Evolutionary conservation across 2,329 filamentous ascomycete species (phyloP).

Genomic region (Calonectria naviculata): DNA sequence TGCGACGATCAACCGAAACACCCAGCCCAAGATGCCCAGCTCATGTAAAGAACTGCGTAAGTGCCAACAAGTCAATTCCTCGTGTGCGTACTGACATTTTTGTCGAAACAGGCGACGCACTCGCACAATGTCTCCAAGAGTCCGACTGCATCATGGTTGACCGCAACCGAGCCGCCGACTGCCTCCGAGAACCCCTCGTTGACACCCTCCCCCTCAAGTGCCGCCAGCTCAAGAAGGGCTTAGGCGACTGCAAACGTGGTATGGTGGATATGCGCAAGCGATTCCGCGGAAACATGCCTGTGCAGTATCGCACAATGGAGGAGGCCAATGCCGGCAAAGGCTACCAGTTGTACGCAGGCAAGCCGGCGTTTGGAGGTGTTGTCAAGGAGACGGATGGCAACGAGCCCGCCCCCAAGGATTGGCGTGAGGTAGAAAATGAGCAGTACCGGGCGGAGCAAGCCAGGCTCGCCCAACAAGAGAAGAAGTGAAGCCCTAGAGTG

Average conservation of each 20-base stretch:
- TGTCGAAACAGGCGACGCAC: constrained; percentile 76
- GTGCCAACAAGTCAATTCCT: constrained; percentile 47
- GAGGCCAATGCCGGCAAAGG: constrained; percentile 66
- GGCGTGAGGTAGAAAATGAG: constrained; percentile 74
- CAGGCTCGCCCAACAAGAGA: constrained; percentile 36
- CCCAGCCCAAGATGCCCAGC: constrained; percentile 77
- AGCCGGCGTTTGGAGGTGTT: constrained; percentile 73
- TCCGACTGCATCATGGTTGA: constrained; percentile 97
- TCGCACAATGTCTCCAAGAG: constrained; percentile 94
- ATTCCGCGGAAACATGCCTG: constrained; percentile 92
- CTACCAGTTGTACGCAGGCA: constrained; percentile 84
- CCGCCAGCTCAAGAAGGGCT: constrained; percentile 92
- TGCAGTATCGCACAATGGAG: constrained; percentile 72
- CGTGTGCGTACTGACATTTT: constrained; percentile 5
- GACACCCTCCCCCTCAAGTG: constrained; percentile 88
- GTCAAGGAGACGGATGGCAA: constrained; percentile 75
- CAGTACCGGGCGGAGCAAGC: constrained; percentile 57
- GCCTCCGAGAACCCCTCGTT: constrained; percentile 83
- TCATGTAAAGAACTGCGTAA: constrained; percentile 97
- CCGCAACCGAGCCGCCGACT: constrained; percentile 87
- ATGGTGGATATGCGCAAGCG: constrained; percentile 99
- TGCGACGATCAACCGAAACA: constrained; percentile 25
- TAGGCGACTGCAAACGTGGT: constrained; percentile 94
- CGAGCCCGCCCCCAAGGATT: constrained; percentile 70
- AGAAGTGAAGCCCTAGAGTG: constrained; percentile 30